A percentile compares a stretch with the other conserved stretches of the same genome.
These are phyloP conservation scores for Phytophthora macrochlamydospora DNA, from an alignment of 352 stramenopile genomes.

Conservation along the genomic window DNA sequence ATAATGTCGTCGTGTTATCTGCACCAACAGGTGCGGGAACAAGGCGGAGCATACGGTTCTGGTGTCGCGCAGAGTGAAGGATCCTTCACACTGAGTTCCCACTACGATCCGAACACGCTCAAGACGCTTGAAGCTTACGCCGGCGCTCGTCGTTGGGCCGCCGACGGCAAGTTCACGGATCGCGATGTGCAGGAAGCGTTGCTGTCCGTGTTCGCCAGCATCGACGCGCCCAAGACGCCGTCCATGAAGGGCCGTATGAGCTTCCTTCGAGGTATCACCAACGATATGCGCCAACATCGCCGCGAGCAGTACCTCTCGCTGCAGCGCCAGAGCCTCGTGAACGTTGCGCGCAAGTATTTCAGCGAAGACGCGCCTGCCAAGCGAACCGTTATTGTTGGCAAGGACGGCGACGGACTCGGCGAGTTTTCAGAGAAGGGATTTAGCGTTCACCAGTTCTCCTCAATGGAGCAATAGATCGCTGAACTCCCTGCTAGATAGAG, in stretches of 20 bases:
- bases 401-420: constrained; percentile 46
- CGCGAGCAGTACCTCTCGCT: constrained; percentile 73
- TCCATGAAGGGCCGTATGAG: constrained; percentile 77
- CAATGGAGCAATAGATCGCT: constrained; percentile 2
- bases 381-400: constrained; percentile 67
- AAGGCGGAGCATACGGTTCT: constrained; percentile 81
- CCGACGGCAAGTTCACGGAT: constrained; percentile 61
- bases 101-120: constrained; percentile 87
- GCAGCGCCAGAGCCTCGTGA: constrained; percentile 47
- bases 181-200: constrained; percentile 84
- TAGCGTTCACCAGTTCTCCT: constrained; percentile 39
- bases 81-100: constrained; percentile 80
- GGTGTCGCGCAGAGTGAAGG: constrained; percentile 76
- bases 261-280: constrained; percentile 83
- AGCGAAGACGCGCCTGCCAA: constrained; percentile 25
- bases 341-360: constrained; percentile 64
- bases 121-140: constrained; percentile 79
- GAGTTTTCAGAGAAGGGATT: constrained; percentile 57
- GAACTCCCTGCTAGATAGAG: not conserved
- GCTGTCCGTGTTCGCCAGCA: constrained; percentile 73
- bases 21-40: constrained; percentile 82
- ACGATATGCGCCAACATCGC: constrained; percentile 80
- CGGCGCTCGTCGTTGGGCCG: constrained; percentile 54
- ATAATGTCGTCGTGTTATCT: constrained; percentile 87
- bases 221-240: constrained; percentile 80